phyloP scores from a whole-genome alignment of 2,329 filamentous ascomycete species.

The Aspergillus bombycis region DNA sequence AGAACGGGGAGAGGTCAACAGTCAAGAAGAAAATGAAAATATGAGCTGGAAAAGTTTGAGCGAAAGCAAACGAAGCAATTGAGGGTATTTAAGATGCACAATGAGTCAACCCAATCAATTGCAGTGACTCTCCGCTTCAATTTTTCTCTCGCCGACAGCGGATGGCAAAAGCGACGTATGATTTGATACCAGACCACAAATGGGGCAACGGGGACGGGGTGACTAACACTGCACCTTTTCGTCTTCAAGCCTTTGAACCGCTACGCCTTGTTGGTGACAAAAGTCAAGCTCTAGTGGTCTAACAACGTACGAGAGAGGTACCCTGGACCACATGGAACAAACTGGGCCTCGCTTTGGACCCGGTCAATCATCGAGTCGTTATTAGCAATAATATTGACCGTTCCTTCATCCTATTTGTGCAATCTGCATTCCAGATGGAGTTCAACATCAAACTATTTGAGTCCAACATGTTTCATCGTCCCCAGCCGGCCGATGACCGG shows the following conservation, averaged over 20 bases:
- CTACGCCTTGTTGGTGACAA: neutral
- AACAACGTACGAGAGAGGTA: neutral
- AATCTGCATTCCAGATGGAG: neutral
- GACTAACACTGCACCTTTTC: neutral
- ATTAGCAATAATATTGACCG: constrained; percentile 18
- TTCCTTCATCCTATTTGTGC: constrained; percentile 4
- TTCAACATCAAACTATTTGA: neutral
- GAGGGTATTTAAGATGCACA: constrained; percentile 3
- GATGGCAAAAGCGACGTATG: constrained; percentile 11
- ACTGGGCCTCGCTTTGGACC: neutral
- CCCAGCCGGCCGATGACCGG: constrained; percentile 20
- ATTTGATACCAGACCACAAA: constrained; percentile 3
- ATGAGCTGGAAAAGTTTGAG: constrained; percentile 1
- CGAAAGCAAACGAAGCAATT: constrained; percentile 10
- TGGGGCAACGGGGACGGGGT: neutral
- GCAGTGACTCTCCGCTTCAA: constrained; percentile 2
- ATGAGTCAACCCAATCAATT: constrained; percentile 17
- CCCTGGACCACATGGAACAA: too few species aligned
- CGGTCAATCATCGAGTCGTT: constrained; percentile 7
- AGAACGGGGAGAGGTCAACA: neutral
- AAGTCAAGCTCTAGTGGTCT: neutral
- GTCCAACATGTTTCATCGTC: neutral
- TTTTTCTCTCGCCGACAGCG: constrained; percentile 23
- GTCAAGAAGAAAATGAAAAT: neutral
- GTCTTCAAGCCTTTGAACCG: neutral